Percentiles rank a stretch among this genome's conserved stretches.
Evolutionary conservation across 1,139 yeast genomes (phyloP).

Genomic region (Protomyces gravidus): DNA sequence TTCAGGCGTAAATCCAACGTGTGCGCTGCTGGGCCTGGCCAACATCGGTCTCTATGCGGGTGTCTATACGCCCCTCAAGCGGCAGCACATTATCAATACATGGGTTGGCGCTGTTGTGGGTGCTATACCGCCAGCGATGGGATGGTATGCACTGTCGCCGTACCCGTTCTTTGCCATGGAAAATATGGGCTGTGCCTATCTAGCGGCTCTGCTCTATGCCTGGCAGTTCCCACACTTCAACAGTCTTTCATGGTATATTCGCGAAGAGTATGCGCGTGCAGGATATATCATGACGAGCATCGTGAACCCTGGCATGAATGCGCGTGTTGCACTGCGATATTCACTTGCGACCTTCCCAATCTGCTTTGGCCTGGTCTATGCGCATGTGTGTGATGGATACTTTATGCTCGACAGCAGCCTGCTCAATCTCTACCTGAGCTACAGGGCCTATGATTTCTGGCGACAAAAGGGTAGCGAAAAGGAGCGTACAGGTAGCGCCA

Average conservation of each 20-base stretch:
- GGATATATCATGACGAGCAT: constrained; percentile 97
- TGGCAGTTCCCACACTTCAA: constrained; percentile 99
- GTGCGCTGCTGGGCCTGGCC: constrained; percentile 67
- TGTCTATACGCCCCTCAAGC: constrained; percentile 82
- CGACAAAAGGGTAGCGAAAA: constrained; percentile 36
- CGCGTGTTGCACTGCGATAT: constrained; percentile 86
- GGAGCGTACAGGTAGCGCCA: constrained; percentile 54
- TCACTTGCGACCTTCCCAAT: constrained; percentile 87
- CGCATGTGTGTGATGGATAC: constrained; percentile 73
- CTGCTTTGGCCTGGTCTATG: constrained; percentile 77
- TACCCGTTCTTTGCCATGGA: constrained; percentile 15
- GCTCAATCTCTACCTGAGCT: constrained; percentile 80
- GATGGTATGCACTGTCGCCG: constrained; percentile 74
- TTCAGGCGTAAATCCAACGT: constrained; percentile 62
- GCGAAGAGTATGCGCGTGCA: constrained; percentile 81
- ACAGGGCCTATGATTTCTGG: constrained; percentile 80
- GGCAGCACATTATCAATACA: constrained; percentile 79
- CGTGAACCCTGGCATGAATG: constrained; percentile 84
- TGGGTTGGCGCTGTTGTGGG: constrained; percentile 99
- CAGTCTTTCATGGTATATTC: constrained; percentile 80
- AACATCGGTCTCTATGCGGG: constrained; percentile 83
- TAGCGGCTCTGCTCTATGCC: constrained; percentile 80
- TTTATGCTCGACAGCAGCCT: constrained; percentile 75
- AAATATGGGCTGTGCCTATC: constrained; percentile 47
- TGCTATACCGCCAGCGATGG: constrained; percentile 98